Evolutionary conservation across 306 rosid genomes (phyloP).

Genomic region (Glycine latifolia): DNA sequence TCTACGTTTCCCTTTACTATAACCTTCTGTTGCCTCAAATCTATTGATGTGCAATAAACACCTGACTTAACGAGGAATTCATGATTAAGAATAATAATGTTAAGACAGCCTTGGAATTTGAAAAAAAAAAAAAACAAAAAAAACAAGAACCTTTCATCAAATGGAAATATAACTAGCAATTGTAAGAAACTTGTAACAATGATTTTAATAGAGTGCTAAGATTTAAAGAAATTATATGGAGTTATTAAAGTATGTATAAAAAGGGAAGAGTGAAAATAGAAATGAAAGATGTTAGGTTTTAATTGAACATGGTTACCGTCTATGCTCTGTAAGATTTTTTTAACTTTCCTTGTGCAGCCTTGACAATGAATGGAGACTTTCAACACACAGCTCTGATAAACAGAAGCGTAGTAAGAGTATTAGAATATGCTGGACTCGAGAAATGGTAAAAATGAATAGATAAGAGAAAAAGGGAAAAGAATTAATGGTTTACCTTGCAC

Average conservation of each 20-base stretch:
- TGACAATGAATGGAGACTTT: slow-evolving; percentile 80
- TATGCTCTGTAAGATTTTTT: slow-evolving; percentile 60
- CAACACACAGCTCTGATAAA: slow-evolving; percentile 60
- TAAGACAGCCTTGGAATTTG: not conserved
- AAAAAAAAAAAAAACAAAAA: not conserved
- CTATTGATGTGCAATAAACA: slow-evolving; percentile 65
- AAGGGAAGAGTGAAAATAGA: not conserved
- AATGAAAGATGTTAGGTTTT: not conserved
- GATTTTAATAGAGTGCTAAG: not conserved
- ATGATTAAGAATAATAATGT: not conserved
- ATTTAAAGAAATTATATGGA: not conserved
- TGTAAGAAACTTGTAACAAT: not conserved
- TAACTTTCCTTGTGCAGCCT: slow-evolving; percentile 79
- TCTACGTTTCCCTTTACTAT: slow-evolving; percentile 66
- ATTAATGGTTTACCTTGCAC: slow-evolving; percentile 63
- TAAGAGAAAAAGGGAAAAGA: not conserved
- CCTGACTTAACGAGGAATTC: slow-evolving; percentile 55
- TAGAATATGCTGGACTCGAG: slow-evolving; percentile 8
- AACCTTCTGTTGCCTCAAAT: slow-evolving; percentile 72
- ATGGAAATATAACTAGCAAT: not conserved
- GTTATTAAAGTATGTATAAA: too few relatives aligned
- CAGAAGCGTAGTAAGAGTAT: slow-evolving; percentile 2
- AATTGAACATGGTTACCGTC: slow-evolving; percentile 57
- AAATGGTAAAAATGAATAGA: not conserved
- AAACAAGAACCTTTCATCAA: not conserved